These are phyloP conservation scores for Aspergillus brunneoviolaceus DNA, from an alignment of 2,329 filamentous ascomycete genomes.

Conservation along the genomic window DNA sequence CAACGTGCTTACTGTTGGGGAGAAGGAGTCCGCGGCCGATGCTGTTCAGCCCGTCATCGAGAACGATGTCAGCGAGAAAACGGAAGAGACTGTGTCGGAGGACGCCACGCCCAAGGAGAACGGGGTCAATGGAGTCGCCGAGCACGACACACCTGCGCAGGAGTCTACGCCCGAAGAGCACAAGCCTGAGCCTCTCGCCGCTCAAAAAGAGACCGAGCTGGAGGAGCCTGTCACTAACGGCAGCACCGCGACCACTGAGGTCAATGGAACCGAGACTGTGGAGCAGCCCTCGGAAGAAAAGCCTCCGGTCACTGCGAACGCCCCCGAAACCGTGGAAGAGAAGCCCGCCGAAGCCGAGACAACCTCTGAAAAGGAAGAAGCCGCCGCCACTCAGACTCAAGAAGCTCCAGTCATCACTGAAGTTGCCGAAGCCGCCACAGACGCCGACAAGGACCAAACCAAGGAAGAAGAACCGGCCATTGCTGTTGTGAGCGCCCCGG, in stretches of 20 bases:
- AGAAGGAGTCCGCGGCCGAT: conserved; percentile 6
- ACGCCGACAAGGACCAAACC: conserved; percentile 1
- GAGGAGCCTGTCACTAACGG: conserved; percentile 10
- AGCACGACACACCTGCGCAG: neutral
- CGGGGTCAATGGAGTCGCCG: conserved; percentile 1
- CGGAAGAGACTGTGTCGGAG: conserved; percentile 9
- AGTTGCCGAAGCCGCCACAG: neutral
- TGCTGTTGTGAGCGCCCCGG: neutral
- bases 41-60: conserved; percentile 9
- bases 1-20: conserved; percentile 19
- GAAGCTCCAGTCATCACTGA: neutral
- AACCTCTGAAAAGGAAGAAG: neutral
- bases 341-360: conserved; percentile 4
- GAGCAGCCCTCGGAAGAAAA: conserved; percentile 10
- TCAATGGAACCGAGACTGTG: conserved; percentile 14
- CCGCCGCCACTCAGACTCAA: conserved; percentile 1
- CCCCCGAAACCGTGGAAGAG: conserved; percentile 1
- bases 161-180: conserved; percentile 11
- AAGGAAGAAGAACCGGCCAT: neutral
- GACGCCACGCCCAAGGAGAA: conserved; percentile 11
- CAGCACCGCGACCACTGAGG: conserved; percentile 9
- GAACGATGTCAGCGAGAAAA: conserved; percentile 16
- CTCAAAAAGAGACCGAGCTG: neutral
- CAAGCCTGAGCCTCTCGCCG: conserved; percentile 1
- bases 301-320: neutral